Percentiles rank a stretch among this genome's conserved stretches.
Evolutionary conservation across 257 asterid genomes (phyloP).

Genomic region (Salvia splendens): DNA sequence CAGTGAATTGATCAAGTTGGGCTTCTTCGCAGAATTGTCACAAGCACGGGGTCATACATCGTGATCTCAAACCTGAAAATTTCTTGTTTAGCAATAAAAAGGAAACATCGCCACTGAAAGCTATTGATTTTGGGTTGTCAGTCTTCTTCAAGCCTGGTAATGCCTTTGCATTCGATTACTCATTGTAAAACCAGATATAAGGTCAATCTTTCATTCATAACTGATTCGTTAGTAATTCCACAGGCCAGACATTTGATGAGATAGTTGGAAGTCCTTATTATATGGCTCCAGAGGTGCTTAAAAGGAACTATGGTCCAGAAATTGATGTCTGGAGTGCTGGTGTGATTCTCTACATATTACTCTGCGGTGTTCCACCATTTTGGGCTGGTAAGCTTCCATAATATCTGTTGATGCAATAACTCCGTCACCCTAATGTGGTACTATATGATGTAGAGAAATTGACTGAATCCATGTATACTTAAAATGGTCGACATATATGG

Average conservation of each 20-base stretch:
- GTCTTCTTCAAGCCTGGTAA: constrained; percentile 69
- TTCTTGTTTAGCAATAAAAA: constrained; percentile 60
- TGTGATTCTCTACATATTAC: constrained; percentile 67
- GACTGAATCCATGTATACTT: not conserved
- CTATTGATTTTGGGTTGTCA: constrained; percentile 71
- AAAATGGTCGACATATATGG: not conserved
- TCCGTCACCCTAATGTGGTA: too few species aligned
- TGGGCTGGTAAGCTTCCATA: constrained; percentile 63
- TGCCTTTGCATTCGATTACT: not conserved
- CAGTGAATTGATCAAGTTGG: constrained; percentile 14
- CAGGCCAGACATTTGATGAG: constrained; percentile 68
- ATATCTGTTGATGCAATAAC: not conserved
- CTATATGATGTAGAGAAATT: too few species aligned
- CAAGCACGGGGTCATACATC: constrained; percentile 67
- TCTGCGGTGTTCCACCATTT: constrained; percentile 73
- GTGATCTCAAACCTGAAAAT: constrained; percentile 73
- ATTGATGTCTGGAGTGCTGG: constrained; percentile 81
- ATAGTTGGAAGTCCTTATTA: constrained; percentile 79
- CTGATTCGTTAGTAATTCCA: constrained; percentile 29
- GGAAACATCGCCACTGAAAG: constrained; percentile 63
- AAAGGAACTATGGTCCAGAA: constrained; percentile 66
- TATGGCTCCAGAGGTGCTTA: constrained; percentile 81
- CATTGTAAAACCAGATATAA: not conserved
- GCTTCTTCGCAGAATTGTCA: constrained; percentile 52
- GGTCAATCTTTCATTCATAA: constrained; percentile 3